Evolutionary conservation across 345 rosid species (phyloP).

Genomic region (Brassica juncea): DNA sequence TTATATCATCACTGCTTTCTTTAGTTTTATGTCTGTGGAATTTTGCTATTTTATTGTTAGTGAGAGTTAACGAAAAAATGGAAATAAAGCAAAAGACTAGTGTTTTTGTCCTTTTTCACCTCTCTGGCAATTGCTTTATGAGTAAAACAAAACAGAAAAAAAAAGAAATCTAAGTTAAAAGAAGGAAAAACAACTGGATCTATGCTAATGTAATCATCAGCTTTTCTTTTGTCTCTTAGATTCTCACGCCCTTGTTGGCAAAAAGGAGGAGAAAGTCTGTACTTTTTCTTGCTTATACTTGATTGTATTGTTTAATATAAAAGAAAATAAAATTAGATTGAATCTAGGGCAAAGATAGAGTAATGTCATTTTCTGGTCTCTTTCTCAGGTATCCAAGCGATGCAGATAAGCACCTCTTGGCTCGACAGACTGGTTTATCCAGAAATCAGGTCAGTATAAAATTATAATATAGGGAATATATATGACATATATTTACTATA

Average conservation of each 20-base stretch:
- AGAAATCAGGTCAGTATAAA: conserved; percentile 78
- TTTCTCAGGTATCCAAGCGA: conserved; percentile 99
- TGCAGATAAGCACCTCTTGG: conserved; percentile 98
- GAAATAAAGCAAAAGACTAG: conserved; percentile 39
- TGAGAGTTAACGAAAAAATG: conserved; percentile 53
- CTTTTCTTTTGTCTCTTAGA: conserved; percentile 57
- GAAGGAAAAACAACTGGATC: conserved; percentile 5
- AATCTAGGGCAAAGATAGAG: conserved; percentile 38
- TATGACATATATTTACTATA: neutral
- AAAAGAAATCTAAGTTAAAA: conserved; percentile 1
- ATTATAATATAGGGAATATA: neutral
- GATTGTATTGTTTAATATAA: conserved; percentile 28
- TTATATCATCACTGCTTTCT: neutral
- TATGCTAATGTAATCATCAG: conserved; percentile 35
- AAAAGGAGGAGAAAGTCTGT: conserved; percentile 39
- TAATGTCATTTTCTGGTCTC: conserved; percentile 82
- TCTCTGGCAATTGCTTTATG: conserved; percentile 31
- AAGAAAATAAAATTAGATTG: conserved; percentile 19
- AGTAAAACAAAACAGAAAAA: conserved; percentile 25
- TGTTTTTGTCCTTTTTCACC: conserved; percentile 35
- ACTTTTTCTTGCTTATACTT: conserved; percentile 29
- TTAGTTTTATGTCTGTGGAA: conserved; percentile 23
- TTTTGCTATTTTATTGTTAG: conserved; percentile 38
- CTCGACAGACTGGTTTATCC: conserved; percentile 97
- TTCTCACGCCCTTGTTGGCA: conserved; percentile 72